Evolutionary conservation across 495 filamentous ascomycete genomes (phyloP).

Genomic region (Echria macrotheca): DNA sequence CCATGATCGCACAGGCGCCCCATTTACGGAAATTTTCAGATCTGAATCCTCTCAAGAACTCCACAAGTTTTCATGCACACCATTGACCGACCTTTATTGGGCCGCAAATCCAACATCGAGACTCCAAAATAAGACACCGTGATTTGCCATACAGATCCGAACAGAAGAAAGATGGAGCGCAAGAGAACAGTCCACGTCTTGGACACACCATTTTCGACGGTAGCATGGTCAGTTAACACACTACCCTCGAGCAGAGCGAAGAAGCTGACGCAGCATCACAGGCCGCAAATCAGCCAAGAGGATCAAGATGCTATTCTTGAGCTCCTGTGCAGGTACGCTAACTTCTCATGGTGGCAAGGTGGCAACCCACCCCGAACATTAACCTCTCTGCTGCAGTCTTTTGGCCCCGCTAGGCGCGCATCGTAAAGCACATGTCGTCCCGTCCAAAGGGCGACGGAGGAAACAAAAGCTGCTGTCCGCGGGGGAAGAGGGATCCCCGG

Average conservation of each 20-base stretch:
- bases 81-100: too few species aligned
- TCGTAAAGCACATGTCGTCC: constrained; percentile 38
- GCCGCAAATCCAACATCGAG: too few species aligned
- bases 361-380: not conserved
- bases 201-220: constrained; percentile 28
- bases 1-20: too few species aligned
- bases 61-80: too few species aligned
- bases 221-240: constrained; percentile 19
- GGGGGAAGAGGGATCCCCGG: constrained; percentile 10
- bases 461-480: constrained; percentile 23
- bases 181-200: constrained; percentile 11
- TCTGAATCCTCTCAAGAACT: too few species aligned
- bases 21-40: too few species aligned
- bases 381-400: too few species aligned
- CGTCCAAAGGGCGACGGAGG: constrained; percentile 49
- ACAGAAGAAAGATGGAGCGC: constrained; percentile 5
- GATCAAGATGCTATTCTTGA: constrained; percentile 52
- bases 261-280: constrained; percentile 12
- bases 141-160: too few species aligned
- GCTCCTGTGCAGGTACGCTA: constrained; percentile 48
- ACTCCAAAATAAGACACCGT: too few species aligned
- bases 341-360: too few species aligned
- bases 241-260: not conserved
- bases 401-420: constrained; percentile 52
- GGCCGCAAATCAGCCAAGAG: constrained; percentile 44